phyloP scores from a whole-genome alignment of 75 land plant genomes.

The Selaginella moellendorffii region DNA sequence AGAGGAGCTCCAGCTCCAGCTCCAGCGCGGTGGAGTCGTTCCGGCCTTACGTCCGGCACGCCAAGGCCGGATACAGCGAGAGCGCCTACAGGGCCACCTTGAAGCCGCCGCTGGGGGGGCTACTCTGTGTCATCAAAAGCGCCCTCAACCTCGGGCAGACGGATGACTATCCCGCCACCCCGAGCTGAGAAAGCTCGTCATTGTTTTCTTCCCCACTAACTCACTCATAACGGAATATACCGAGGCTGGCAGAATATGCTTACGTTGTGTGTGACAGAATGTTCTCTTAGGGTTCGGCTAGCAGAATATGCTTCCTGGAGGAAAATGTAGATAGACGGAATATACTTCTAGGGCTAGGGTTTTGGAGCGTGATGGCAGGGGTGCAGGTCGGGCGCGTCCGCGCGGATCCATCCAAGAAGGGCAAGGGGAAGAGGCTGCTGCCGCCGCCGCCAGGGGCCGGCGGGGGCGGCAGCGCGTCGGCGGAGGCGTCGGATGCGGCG shows the following conservation, averaged over 20 bases:
- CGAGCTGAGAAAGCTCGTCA: not conserved
- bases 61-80: constrained; percentile 51
- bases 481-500: not conserved
- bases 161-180: not conserved
- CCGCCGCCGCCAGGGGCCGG: not conserved
- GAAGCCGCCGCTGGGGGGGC: constrained; percentile 89
- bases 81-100: constrained; percentile 58
- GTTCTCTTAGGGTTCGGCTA: too few species aligned
- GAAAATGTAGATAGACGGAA: too few species aligned
- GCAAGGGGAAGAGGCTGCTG: not conserved
- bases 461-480: not conserved
- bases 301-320: too few species aligned
- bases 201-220: too few species aligned
- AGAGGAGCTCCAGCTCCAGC: constrained; percentile 6
- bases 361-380: not conserved
- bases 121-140: constrained; percentile 45
- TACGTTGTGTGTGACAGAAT: too few species aligned
- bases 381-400: not conserved
- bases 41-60: constrained; percentile 32
- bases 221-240: not conserved
- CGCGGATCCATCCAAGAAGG: constrained; percentile 2
- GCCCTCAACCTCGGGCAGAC: not conserved
- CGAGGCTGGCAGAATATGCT: too few species aligned
- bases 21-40: too few species aligned
- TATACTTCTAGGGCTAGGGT: not conserved